Base-by-base conservation (phyloP, 192 early-diverging fungal genomes). In the Allomyces macrogynus region DNA sequence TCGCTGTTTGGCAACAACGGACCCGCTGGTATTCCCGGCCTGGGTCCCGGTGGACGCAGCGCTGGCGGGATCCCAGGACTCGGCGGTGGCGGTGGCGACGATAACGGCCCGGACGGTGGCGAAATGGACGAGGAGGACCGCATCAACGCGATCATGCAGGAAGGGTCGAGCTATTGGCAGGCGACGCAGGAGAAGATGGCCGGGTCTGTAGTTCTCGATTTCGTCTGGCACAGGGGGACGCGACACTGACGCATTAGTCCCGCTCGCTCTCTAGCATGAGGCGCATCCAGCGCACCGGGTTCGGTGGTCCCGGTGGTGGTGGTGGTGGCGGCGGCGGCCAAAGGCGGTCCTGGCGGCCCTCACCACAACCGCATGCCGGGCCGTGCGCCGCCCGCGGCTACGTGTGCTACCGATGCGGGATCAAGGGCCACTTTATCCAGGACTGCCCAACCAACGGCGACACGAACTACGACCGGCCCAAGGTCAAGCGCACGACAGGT, bases 401-500 rank as follows among this genome's bases (percentile, higher is more conserved):
- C 71, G 84, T 95, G 1, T 97, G 94, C 74, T 88, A 87, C 66
- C 77, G 92, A 63, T 98, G 95, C 69, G 91, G 92, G 40, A 81
- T 87, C 62, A 88, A 89, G 71, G 91, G 93, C 11, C 95, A 98
- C 73, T 92, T 82, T 76, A 95, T 98, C 66, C 79, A 86, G 60
- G 77, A 83, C 64, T 98, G 95, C 64, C 93, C 95, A 5, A 90
- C 90, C 10, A 76, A 87, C 65, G 87, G 80, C 61, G 84, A 91
- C 68, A 81, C 77, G 65, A 79, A 87, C 1, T 92, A 86, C 66
- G 81, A 86, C 43, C 87, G 85, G 54, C 84, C 81, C 62, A 77
- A 85, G 25, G 78, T 98, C 61, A 96, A 91, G 73, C 83, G 88
- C 60, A 92, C 95, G 0, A 98, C 93, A 0, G 95, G 95, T 40